Base-by-base conservation (phyloP, 2,329 filamentous ascomycete genomes). In the Coniochaeta ligniaria region DNA sequence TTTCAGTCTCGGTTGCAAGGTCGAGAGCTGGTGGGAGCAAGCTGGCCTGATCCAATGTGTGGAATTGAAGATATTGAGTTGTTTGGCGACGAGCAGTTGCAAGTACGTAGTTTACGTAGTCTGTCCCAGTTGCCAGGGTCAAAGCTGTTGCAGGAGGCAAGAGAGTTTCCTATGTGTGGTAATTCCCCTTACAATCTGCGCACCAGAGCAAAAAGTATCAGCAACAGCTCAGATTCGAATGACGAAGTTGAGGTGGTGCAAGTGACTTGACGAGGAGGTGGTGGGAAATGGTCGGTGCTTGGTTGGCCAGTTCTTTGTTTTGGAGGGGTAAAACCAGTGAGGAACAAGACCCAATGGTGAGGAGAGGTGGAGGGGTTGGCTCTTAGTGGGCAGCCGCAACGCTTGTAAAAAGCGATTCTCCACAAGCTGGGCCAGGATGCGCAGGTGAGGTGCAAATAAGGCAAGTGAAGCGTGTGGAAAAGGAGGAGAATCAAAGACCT, bases 241-340 rank as follows among this genome's bases (percentile, higher is more conserved):
- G 24, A 52, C 24, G 47, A n/a, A 28, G 47, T 52, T 31, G 47
- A 31, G 14, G 47, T 57, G 16, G 54, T 57, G 54, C 31, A 9
- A 24, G 54, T 24, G 31, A 8, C 6, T 35, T 22, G 54, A 38
- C 8, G 54, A 17, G 52, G 12, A 22, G 56, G 26, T 41, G 38
- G 56, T 58, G 36, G 56, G 57, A 65, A 66, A 66, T 64, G 64
- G 62, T 56, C 38, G 45, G 36, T 22, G 59, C 64, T 60, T 60
- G 63, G 64, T 68, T 68, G 66, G 65, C 60, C 62, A 54, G 36
- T 20, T 26, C 56, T 58, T 58, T 45, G 24, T 43, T 45, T 31
- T 57, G 54, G 54, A 57, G 54, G 54, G 54, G 54, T 57, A 57
- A 24, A 57, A 1, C 17, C 26, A n/a, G n/a, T n/a, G 36, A 58